phyloP scores from a whole-genome alignment of 352 stramenopile species.

The Lagenidium sp. region DNA sequence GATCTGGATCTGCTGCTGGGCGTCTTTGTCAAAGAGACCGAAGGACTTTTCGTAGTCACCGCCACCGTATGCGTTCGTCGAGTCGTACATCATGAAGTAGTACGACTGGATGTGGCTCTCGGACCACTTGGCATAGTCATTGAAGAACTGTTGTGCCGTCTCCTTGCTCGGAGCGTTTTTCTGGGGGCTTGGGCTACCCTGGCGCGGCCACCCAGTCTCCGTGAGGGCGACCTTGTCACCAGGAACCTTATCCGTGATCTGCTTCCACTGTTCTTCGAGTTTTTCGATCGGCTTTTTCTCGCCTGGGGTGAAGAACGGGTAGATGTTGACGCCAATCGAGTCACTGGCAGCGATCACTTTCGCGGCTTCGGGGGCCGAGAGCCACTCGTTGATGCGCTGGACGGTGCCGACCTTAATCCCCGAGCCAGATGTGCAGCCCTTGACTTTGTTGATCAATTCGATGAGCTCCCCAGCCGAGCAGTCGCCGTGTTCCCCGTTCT shows the following conservation, averaged over 20 bases:
- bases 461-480: conserved; percentile 17
- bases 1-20: conserved; percentile 25
- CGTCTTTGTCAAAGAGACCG: conserved; percentile 23
- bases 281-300: conserved; percentile 25
- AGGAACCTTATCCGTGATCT: conserved; percentile 28
- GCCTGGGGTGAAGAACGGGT: conserved; percentile 59
- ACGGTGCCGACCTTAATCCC: conserved; percentile 30
- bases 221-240: conserved; percentile 26
- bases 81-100: conserved; percentile 66
- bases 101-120: conserved; percentile 18
- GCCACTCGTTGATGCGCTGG: conserved; percentile 60
- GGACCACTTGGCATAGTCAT: conserved; percentile 36
- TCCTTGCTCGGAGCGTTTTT: conserved; percentile 32
- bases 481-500: conserved; percentile 16
- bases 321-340: conserved; percentile 52
- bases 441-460: conserved; percentile 19
- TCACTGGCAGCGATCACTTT: conserved; percentile 18
- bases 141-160: conserved; percentile 28
- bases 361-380: conserved; percentile 20
- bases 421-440: conserved; percentile 13
- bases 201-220: conserved; percentile 49
- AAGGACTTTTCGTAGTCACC: conserved; percentile 53
- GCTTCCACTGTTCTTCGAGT: conserved; percentile 36
- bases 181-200: conserved; percentile 8
- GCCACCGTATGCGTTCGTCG: conserved; percentile 28